Base-by-base conservation (phyloP, 176 grass and related monocot species). In the Juncus effusus region DNA sequence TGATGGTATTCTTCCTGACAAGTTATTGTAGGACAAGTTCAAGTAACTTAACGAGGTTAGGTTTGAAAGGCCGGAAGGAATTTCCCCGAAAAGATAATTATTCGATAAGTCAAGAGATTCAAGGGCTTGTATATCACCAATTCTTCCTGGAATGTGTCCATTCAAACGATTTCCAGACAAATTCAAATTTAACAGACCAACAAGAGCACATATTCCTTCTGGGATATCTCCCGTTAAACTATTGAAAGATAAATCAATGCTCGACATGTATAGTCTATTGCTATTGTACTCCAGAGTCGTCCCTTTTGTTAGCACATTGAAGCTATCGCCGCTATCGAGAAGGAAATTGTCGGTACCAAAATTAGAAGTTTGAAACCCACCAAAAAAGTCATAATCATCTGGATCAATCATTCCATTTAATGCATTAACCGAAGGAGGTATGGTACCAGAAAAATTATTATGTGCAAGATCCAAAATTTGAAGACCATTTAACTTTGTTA, bases 111-210 rank as follows among this genome's bases (percentile, higher is more conserved):
- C 52, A 65, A 74, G 62, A 40, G 69, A 64, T 13, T 77, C 76
- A 4, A 87, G 2, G 13, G 60, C 44, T 76, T 54, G 56, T 3
- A 83, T 52, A 13, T 54, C 13, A 40, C 73, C 41, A 42, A 83
- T 77, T 19, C 6, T 41, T 6, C 53, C 36, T 1, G 86, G 81
- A 47, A 84, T 89, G 3, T 41, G 3, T 9, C 86, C 86, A 4
- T 14, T 65, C 11, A 89, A 58, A 41, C 3, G 47, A 68, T 89
- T 89, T 15, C 37, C 50, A 8, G 64, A 85, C 59, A 85, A 72
- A 44, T 77, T 85, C 40, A 85, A 63, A 42, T 42, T 47, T 55
- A 16, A 51, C 16, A 85, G 54, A 44, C 41, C 38, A 2, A n/a
- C 2, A 6, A 74, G 70, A 37, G 5, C 40, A 28, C 10, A 6